A percentile compares a stretch with the other conserved stretches of the same genome.
These are phyloP conservation scores for Primulina huaijiensis DNA, from an alignment of 257 asterid genomes.

Conservation along the genomic window DNA sequence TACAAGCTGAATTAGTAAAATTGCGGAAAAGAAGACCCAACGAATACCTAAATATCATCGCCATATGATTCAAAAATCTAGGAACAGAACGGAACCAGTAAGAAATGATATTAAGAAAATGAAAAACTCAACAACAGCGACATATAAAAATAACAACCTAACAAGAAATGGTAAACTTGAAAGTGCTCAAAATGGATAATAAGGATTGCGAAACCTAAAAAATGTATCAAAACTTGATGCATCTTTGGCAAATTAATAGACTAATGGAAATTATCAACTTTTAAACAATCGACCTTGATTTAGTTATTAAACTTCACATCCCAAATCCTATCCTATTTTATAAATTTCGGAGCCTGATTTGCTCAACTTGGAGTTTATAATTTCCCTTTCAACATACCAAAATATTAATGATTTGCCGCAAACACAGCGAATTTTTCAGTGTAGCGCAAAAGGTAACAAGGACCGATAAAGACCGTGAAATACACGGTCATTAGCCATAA, in stretches of 20 bases:
- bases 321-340: not conserved
- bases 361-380: not conserved
- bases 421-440: not conserved
- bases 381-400: not conserved
- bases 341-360: not conserved
- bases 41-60: not conserved
- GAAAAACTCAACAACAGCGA: not conserved
- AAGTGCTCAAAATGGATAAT: not conserved
- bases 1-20: slow-evolving; percentile 8
- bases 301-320: too few relatives aligned
- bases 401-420: not conserved
- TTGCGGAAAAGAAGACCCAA: slow-evolving; percentile 14
- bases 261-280: too few relatives aligned
- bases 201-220: not conserved
- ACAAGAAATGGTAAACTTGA: not conserved
- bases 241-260: not conserved
- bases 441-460: not conserved
- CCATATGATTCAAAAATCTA: not conserved
- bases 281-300: too few relatives aligned
- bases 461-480: not conserved
- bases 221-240: not conserved
- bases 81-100: not conserved
- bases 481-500: not conserved
- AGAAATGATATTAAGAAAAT: not conserved
- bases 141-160: not conserved